These are phyloP conservation scores for Botryosphaeria dothidea DNA, from an alignment of 2,329 filamentous ascomycete genomes.

Conservation along the genomic window DNA sequence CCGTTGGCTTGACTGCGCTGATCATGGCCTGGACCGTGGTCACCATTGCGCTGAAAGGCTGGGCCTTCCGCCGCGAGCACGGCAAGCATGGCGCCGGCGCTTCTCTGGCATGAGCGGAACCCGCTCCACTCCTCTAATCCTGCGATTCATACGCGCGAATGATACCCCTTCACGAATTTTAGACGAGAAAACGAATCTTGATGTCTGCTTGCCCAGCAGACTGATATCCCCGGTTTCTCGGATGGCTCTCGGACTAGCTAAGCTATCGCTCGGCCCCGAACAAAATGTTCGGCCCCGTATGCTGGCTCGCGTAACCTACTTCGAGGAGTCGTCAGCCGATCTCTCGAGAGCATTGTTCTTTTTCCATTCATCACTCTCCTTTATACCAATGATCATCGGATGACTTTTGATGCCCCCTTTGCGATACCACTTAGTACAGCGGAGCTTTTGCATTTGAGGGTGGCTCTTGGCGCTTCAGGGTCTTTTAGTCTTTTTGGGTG, in stretches of 20 bases:
- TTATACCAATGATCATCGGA: slow-evolving; percentile 20
- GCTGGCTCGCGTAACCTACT: not conserved
- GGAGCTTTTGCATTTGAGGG: not conserved
- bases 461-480: not conserved
- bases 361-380: slow-evolving; percentile 20
- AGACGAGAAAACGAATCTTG: not conserved
- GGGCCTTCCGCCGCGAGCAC: slow-evolving; percentile 58
- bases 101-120: slow-evolving; percentile 3
- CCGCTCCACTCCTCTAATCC: not conserved
- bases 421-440: slow-evolving; percentile 9
- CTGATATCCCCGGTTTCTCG: not conserved
- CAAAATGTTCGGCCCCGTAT: not conserved
- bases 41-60: slow-evolving; percentile 81
- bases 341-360: not conserved
- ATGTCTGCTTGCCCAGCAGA: not conserved
- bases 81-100: slow-evolving; percentile 6
- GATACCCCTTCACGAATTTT: slow-evolving; percentile 8
- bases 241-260: not conserved
- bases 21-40: slow-evolving; percentile 84
- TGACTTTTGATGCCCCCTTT: slow-evolving; percentile 20
- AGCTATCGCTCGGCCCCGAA: not conserved
- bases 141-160: not conserved
- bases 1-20: slow-evolving; percentile 78
- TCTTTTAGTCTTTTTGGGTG: slow-evolving; percentile 27
- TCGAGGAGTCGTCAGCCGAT: not conserved